Percentiles rank a stretch among this genome's conserved stretches.
phyloP scores from a whole-genome alignment of 345 rosid genomes.

The Eucalyptus erythrocorys region DNA sequence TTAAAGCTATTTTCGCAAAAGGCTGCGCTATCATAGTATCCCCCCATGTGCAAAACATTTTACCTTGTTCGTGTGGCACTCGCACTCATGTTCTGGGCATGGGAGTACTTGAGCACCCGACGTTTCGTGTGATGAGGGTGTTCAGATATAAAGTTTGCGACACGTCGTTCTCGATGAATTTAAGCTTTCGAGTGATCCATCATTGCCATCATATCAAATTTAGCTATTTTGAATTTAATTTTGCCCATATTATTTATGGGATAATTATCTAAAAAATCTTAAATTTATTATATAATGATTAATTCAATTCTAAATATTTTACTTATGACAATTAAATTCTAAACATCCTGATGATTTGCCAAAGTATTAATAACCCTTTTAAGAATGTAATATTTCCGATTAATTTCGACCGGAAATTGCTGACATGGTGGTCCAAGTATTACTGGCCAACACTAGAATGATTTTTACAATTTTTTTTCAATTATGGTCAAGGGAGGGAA shows the following conservation, averaged over 20 bases:
- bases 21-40: not conserved
- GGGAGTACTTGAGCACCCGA: not conserved
- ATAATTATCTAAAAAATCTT: not conserved
- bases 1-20: not conserved
- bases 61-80: not conserved
- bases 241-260: not conserved
- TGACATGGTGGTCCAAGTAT: fast-evolving
- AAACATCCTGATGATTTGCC: not conserved
- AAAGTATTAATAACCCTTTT: not conserved
- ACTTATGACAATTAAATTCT: not conserved
- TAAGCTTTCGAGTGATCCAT: not conserved
- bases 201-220: not conserved
- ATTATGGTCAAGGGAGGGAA: fast-evolving
- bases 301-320: fast-evolving
- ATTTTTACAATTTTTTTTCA: not conserved
- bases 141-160: not conserved
- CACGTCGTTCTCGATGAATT: not conserved
- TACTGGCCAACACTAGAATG: fast-evolving
- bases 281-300: too few relatives aligned
- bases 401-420: fast-evolving
- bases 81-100: not conserved
- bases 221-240: not conserved
- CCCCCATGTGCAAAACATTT: not conserved
- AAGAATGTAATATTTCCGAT: not conserved
- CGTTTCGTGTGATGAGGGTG: not conserved